Evolutionary conservation across 768 basidiomycete species (phyloP).

Genomic region (Mycena polygramma): DNA sequence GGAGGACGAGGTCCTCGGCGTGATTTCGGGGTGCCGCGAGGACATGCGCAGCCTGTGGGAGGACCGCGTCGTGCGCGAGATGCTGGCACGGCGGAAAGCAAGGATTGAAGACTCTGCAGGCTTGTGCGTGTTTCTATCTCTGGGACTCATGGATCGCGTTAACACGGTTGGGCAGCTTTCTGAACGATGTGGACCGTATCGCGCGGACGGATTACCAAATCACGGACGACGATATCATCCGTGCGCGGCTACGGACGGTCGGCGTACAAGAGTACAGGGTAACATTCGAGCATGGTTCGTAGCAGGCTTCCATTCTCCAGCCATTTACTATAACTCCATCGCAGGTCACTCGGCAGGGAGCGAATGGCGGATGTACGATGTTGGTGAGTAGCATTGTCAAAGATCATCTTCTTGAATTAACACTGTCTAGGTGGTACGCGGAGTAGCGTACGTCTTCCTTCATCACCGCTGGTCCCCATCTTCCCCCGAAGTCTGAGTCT

Average conservation of each 20-base stretch:
- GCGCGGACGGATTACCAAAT: slow-evolving; percentile 74
- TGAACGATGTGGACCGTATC: slow-evolving; percentile 77
- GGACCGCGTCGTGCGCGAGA: slow-evolving; percentile 72
- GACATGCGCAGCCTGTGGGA: slow-evolving; percentile 80
- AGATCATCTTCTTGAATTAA: background rate
- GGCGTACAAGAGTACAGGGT: slow-evolving; percentile 84
- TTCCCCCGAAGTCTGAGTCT: slow-evolving; percentile 19
- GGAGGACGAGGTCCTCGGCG: slow-evolving; percentile 69
- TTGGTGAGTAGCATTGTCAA: slow-evolving; percentile 49
- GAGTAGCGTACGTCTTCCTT: slow-evolving; percentile 64
- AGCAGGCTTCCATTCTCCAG: background rate
- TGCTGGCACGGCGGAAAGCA: slow-evolving; percentile 65
- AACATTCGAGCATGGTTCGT: slow-evolving; percentile 70
- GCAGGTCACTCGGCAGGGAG: slow-evolving; percentile 70
- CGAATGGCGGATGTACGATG: slow-evolving; percentile 88
- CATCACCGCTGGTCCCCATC: background rate
- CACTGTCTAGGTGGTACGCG: slow-evolving; percentile 65
- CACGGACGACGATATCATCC: slow-evolving; percentile 81
- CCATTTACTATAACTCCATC: slow-evolving; percentile 15
- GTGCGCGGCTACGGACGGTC: slow-evolving; percentile 82
- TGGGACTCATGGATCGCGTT: no score
- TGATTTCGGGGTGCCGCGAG: slow-evolving; percentile 71
- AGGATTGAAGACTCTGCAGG: slow-evolving; percentile 79
- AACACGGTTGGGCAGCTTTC: slow-evolving; percentile 62
- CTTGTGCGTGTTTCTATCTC: slow-evolving; percentile 66